These are phyloP conservation scores for Ogataea corticis DNA, from an alignment of 805 yeast species.

Conservation along the genomic window DNA sequence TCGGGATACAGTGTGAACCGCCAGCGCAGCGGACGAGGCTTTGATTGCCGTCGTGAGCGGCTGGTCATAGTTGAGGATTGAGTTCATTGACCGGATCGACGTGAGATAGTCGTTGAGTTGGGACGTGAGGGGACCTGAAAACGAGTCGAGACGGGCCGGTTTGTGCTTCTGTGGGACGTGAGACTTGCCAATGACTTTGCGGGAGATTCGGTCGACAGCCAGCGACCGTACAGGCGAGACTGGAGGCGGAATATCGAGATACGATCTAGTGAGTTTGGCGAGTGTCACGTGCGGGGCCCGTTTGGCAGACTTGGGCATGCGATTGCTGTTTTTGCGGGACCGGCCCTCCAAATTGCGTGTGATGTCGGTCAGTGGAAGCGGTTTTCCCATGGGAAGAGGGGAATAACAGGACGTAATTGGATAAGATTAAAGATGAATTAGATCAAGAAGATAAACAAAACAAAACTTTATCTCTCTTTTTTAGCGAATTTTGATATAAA, in stretches of 20 bases:
- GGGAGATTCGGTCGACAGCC: slow-evolving; percentile 9
- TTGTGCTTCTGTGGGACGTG: background rate
- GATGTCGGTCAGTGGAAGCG: background rate
- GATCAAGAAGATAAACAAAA: too few species aligned
- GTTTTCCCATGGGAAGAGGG: background rate
- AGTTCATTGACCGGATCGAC: slow-evolving; percentile 16
- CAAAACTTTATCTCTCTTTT: too few species aligned
- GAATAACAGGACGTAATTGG: too few species aligned
- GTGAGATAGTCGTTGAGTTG: slow-evolving; percentile 19
- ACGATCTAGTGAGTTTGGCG: slow-evolving; percentile 13
- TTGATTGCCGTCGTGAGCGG: slow-evolving; percentile 11
- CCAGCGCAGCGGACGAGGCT: background rate
- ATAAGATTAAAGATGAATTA: too few species aligned
- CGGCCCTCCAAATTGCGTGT: background rate
- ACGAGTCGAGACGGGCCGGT: background rate
- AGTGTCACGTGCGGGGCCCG: slow-evolving; percentile 4
- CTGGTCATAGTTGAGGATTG: slow-evolving; percentile 19
- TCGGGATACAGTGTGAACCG: slow-evolving; percentile 3
- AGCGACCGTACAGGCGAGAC: background rate
- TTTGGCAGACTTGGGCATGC: background rate
- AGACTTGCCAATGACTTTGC: slow-evolving; percentile 2
- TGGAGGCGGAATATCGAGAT: slow-evolving; percentile 1
- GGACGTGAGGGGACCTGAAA: slow-evolving; percentile 15
- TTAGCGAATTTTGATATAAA: too few species aligned
- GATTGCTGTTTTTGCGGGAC: background rate